These are phyloP conservation scores for sweet orange (Citrus sinensis) DNA, from an alignment of 345 rosid genomes.

Conservation along the genomic window DNA sequence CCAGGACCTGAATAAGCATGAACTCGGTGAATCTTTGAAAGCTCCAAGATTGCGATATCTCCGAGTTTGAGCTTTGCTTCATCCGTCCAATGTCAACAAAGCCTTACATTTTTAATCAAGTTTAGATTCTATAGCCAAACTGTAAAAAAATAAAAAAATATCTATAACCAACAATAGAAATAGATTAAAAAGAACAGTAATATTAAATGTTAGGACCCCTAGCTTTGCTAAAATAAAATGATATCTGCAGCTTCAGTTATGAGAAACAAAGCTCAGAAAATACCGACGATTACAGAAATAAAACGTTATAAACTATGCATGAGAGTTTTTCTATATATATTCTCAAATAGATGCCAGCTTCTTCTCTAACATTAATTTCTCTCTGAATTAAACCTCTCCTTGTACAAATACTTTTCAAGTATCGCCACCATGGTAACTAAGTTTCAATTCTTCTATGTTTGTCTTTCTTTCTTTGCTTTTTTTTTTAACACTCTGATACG, in stretches of 20 bases:
- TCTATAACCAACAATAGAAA: neutral
- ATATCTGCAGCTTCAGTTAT: neutral
- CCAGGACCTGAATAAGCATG: too few species aligned
- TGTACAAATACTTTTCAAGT: neutral
- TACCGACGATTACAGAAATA: neutral
- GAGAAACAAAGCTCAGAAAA: neutral
- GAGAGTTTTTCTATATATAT: neutral
- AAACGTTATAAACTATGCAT: neutral
- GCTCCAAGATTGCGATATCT: neutral
- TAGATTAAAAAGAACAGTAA: too few species aligned
- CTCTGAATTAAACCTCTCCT: neutral
- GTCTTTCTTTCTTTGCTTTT: neutral
- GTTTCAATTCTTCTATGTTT: neutral
- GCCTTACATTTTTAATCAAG: too few species aligned
- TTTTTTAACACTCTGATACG: neutral
- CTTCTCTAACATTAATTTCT: neutral
- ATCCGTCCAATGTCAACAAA: neutral
- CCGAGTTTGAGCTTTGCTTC: neutral
- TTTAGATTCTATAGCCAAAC: too few species aligned
- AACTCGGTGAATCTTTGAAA: neutral
- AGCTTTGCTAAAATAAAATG: too few species aligned
- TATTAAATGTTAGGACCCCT: too few species aligned
- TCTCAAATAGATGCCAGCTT: neutral
- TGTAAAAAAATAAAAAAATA: too few species aligned
- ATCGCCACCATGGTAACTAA: neutral